Conservation (phyloP, 192 early-diverging fungal species). For the Backusella sp. region DNA sequence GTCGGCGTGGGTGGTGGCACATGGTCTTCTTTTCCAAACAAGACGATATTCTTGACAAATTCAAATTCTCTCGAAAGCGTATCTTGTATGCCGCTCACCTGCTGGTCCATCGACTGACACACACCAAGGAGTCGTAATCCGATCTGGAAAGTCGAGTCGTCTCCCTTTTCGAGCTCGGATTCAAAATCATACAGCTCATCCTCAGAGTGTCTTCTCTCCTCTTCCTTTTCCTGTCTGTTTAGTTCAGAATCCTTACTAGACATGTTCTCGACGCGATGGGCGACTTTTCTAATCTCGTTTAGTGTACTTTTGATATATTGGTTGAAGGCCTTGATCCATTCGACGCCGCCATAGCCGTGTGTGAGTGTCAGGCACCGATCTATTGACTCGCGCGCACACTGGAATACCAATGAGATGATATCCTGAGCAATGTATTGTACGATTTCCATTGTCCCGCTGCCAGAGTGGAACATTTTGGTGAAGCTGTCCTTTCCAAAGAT, state of each 20-base stretch:
- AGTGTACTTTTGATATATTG: not conserved
- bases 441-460: constrained; percentile 36
- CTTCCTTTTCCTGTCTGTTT: constrained; percentile 13
- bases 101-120: constrained; percentile 41
- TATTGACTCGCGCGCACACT: constrained; percentile 26
- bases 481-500: constrained; percentile 17
- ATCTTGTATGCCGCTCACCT: constrained; percentile 44
- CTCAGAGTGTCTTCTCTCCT: constrained; percentile 24
- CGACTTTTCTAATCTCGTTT: constrained; percentile 6
- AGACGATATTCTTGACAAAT: not conserved
- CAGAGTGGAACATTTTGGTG: not conserved
- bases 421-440: constrained; percentile 48
- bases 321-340: constrained; percentile 45
- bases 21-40: not conserved
- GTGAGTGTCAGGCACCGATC: constrained; percentile 58
- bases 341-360: constrained; percentile 58
- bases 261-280: constrained; percentile 47
- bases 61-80: constrained; percentile 8
- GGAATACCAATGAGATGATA: not conserved
- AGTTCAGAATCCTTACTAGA: constrained; percentile 44
- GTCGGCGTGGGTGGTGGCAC: not conserved
- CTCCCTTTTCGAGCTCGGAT: constrained; percentile 20
- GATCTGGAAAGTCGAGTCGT: constrained; percentile 64
- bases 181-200: constrained; percentile 22
- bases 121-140: constrained; percentile 62